These are phyloP conservation scores for Diplocarpon mali DNA, from an alignment of 2,329 filamentous ascomycete genomes.

Conservation along the genomic window DNA sequence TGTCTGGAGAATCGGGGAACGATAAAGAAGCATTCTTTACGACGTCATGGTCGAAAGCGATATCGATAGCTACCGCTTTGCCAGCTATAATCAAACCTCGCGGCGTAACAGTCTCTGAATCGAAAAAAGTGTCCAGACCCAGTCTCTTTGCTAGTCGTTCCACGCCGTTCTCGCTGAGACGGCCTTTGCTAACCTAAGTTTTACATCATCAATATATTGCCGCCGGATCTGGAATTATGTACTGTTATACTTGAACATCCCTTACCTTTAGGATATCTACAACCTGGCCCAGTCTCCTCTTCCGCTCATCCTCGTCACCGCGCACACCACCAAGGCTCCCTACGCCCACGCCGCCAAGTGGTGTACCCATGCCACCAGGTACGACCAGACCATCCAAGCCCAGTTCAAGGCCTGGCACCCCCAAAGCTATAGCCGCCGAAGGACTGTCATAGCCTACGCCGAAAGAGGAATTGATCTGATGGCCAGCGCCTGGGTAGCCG, in stretches of 20 bases:
- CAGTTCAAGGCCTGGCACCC: conserved; percentile 33
- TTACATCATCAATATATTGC: conserved; percentile 1
- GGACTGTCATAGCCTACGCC: conserved; percentile 48
- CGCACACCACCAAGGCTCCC: conserved; percentile 9
- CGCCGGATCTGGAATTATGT: background rate
- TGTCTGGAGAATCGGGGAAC: conserved; percentile 48
- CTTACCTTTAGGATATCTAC: conserved; percentile 25
- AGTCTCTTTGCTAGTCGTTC: conserved; percentile 56
- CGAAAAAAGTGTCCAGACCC: conserved; percentile 54
- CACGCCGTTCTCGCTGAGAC: conserved; percentile 66
- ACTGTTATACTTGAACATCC: background rate
- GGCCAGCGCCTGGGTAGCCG: conserved; percentile 23
- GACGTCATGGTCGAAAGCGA: conserved; percentile 49
- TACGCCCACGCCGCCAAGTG: conserved; percentile 5
- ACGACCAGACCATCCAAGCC: conserved; percentile 26
- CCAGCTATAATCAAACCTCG: conserved; percentile 51
- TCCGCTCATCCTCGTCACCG: conserved; percentile 40
- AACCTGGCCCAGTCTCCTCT: conserved; percentile 31
- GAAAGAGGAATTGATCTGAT: conserved; percentile 31
- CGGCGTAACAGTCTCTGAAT: conserved; percentile 40
- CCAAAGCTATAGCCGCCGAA: conserved; percentile 50
- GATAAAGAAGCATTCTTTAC: conserved; percentile 51
- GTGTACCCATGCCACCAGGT: conserved; percentile 12
- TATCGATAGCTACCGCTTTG: conserved; percentile 48
- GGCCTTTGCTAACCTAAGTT: conserved; percentile 37